Evolutionary conservation across 1,284 basidiomycete genomes (phyloP), one percentile per base, ranked within the genome.

Genomic region (Chalciporus sp.): DNA sequence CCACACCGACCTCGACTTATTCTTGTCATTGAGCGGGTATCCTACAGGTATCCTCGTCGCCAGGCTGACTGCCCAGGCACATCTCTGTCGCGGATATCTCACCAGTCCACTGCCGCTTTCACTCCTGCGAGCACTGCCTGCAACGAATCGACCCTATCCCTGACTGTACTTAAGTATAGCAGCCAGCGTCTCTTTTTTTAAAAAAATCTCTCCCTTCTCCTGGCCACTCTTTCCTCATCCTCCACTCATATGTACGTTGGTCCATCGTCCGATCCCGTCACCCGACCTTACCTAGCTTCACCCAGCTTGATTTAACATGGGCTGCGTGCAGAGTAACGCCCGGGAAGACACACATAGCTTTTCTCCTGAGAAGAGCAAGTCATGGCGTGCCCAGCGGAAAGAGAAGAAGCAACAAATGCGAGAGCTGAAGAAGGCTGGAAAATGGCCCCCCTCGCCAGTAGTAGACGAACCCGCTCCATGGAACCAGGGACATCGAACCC

Each of bases 391-490:
- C n/a, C 47, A 42, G 46, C 42, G 31, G 46, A 49, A 41, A 42
- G 47, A 47, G 33, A 39, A 39, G 46, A 37, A 19, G 46, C 47
- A 46, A 43, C 43, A 49, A 42, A 39, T 31, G 37, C 31, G 14
- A 35, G 16, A 29, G 6, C 45, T 55, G 42, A 48, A 28, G 41
- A 47, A 29, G 23, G 11, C 19, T n/a, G 42, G 45, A 41, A 43
- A 10, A 33, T 29, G 43, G 39, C 51, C 55, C 33, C 35, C 49
- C 8, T 56, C 44, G 12, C 48, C 55, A 23, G 52, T 50, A 23
- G 46, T 51, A 14, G 39, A 51, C 26, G 61, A 61, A 17, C 41
- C 49, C 19, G 49, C 58, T 4, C 62, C 60, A 42, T 62, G 60
- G 62, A 49, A 52, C 19, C 37, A 52, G n/a, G 61, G 52, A 6